Conservation (phyloP, 768 basidiomycete species). For the Lentinula edodes region DNA sequence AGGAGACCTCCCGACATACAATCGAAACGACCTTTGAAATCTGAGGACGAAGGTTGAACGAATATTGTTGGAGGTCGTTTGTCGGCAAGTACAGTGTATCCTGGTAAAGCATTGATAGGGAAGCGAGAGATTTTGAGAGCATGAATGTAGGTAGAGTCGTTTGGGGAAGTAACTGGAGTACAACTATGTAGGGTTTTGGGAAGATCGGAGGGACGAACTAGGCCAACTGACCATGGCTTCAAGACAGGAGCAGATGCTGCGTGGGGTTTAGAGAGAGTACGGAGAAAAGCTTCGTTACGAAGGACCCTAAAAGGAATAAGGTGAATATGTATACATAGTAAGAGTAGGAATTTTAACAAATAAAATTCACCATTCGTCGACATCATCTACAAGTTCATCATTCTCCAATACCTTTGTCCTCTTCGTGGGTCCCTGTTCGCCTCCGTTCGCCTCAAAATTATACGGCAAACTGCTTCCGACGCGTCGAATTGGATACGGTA, state of each 20-base stretch:
- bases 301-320: conserved; percentile 10
- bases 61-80: conserved; percentile 3
- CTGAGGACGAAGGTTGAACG: conserved; percentile 8
- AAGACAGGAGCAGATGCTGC: neutral
- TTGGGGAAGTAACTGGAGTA: neutral
- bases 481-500: neutral
- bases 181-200: neutral
- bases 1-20: conserved; percentile 12
- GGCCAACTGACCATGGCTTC: conserved; percentile 8
- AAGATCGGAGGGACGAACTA: conserved; percentile 8
- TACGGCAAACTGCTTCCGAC: neutral
- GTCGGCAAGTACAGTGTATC: conserved; percentile 9
- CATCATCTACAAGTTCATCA: conserved; percentile 10
- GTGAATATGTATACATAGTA: neutral
- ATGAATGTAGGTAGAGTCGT: neutral
- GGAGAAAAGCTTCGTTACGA: conserved; percentile 10
- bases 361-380: conserved; percentile 13
- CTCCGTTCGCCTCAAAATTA: neutral
- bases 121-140: conserved; percentile 2
- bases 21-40: conserved; percentile 10
- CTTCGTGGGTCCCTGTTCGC: conserved; percentile 5
- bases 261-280: conserved; percentile 8
- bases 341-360: neutral
- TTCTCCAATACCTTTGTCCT: conserved; percentile 8
- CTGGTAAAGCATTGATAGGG: conserved; percentile 7